Conservation (phyloP, 345 rosid species). For the Rhodamnia rubescens region DNA sequence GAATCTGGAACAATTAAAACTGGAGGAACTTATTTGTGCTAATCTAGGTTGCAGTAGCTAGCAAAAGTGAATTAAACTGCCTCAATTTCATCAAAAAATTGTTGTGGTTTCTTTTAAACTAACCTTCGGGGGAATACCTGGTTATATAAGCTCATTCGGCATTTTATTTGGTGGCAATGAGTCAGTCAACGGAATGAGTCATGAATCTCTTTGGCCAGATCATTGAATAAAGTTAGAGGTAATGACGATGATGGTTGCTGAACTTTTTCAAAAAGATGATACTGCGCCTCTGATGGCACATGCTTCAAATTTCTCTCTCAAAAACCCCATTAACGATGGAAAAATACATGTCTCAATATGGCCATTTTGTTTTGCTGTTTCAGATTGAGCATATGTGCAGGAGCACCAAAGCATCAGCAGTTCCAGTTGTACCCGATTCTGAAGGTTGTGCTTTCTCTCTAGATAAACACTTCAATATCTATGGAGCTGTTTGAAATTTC, state of each 20-base stretch:
- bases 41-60: background rate
- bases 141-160: background rate
- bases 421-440: constrained; percentile 84
- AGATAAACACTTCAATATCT: background rate
- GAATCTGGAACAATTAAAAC: background rate
- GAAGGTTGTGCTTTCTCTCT: constrained; percentile 41
- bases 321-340: background rate
- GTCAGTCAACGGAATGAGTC: background rate
- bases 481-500: background rate
- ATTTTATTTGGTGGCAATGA: background rate
- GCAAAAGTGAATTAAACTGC: background rate
- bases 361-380: background rate
- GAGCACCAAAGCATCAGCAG: constrained; percentile 64
- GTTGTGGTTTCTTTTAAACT: background rate
- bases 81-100: background rate
- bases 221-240: background rate
- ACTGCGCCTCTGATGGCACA: background rate
- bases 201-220: background rate
- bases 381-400: constrained; percentile 89
- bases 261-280: background rate
- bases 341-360: background rate
- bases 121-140: background rate
- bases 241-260: background rate
- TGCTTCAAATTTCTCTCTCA: background rate
- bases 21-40: background rate